Base-by-base conservation (phyloP, 192 early-diverging fungal genomes). In the Mortierella claussenii region DNA sequence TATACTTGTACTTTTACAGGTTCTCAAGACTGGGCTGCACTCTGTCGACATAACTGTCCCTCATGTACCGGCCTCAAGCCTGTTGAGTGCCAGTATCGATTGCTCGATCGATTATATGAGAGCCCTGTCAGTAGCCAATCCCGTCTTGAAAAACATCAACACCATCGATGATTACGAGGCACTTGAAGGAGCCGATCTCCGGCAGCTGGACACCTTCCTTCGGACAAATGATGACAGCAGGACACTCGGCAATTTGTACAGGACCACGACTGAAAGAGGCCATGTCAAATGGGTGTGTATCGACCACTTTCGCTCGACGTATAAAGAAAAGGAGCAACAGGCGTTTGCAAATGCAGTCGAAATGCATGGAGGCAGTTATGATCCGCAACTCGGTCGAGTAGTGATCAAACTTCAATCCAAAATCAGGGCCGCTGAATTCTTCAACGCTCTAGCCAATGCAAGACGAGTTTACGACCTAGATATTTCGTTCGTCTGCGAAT, bases 241-340 rank as follows among this genome's bases (percentile, higher is more conserved):
- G 45, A 24, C 33, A 10, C 30, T 60, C 0, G 58, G 58, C n/a
- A 60, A 60, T 31, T 26, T 60, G 0, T 60, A 60, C 58, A 34
- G 58, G 45, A 48, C 30, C 32, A 20, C 32, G 3, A 60, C 45
- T 9, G 58, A 60, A 0, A 7, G 4, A 13, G 58, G 58, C 5
- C 42, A 60, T 23, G 45, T 60, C 45, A 60, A 60, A 21, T 60
- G 58, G 58, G 58, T 60, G 3, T 60, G 58, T 20, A 2, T 60
- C 31, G 45, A 60, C 3, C 58, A 60, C 20, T 60, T 42, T 7
- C 45, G 20, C 0, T 3, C 17, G 26, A 28, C 5, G 5, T 63
- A 63, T 28, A 27, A 50, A 8, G 48, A 40, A 18, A 63, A 24
- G 3, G 33, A 45, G 13, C 5, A 20, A 21, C n/a, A 24, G 23